Evolutionary conservation across 2,329 filamentous ascomycete species (phyloP), one percentile per base, ranked within the genome.

Genomic region (Alternaria sp.): DNA sequence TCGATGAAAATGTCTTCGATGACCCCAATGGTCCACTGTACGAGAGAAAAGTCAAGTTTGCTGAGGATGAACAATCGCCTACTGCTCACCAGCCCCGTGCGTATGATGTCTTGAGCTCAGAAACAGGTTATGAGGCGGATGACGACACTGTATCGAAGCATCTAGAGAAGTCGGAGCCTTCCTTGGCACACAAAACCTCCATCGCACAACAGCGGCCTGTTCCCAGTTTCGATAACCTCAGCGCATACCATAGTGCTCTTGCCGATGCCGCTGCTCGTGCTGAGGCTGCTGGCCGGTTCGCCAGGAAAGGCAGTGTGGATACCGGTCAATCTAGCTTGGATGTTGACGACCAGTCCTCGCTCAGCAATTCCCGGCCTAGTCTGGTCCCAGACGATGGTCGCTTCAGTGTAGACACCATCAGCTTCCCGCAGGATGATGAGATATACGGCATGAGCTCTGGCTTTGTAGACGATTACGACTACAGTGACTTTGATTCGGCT

Each of bases 191-290:
- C 84, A 23, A 86, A 63, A 66, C 69, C 40, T 77, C 69, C 56
- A 66, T 70, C 66, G 68, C 62, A 3, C 71, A 74, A 24, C 64
- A 70, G 74, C 80, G 36, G 70, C 60, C 70, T 4, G 57, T 66
- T 21, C 67, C 72, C 23, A 66, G 67, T 28, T 72, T 73, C 52
- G 81, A 83, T 34, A 87, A 84, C 56, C 79, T 90, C 21, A 87
- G 87, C 40, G 89, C 87, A 1, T 94, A 97, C 70, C 93, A 97
- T 72, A 90, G 90, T 51, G 92, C 93, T 1, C 82, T 98, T 4
- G 92, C 92, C 2, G 89, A 90, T 45, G 94, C 93, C 6, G 90
- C 92, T 9, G 88, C 90, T 61, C 84, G 89, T 72, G 92, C 93
- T 5, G 90, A 88, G 23, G 87, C 87, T 1, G 89, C 88, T 36